phyloP scores from a whole-genome alignment of 805 yeast species.

The Wickerhamomyces bovis region DNA sequence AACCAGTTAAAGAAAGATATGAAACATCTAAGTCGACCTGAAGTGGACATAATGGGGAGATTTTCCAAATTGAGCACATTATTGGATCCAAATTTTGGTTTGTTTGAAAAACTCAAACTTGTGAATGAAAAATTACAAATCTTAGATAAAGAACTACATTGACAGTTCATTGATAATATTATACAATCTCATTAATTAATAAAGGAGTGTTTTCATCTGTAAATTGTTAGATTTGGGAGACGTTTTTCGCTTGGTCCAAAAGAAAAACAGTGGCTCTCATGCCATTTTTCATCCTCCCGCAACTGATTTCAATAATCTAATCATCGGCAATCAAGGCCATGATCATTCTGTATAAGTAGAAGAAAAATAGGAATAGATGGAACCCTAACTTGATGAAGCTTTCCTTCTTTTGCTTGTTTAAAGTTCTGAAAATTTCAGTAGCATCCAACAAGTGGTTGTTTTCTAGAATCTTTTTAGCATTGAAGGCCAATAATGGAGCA shows the following conservation, averaged over 20 bases:
- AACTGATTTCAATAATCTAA: conserved; percentile 1
- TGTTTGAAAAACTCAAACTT: conserved; percentile 11
- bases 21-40: neutral
- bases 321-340: conserved; percentile 66
- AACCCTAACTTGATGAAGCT: conserved; percentile 85
- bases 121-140: conserved; percentile 10
- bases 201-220: neutral
- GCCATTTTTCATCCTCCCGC: neutral
- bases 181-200: neutral
- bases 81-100: conserved; percentile 23
- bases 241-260: too few species aligned
- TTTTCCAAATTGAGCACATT: conserved; percentile 24
- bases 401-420: conserved; percentile 89
- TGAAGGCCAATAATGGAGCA: conserved; percentile 79
- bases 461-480: conserved; percentile 69
- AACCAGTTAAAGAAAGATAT: conserved; percentile 15
- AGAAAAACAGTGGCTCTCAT: neutral
- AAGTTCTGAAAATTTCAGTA: conserved; percentile 93
- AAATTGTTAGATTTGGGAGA: neutral
- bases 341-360: conserved; percentile 92
- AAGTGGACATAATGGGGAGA: conserved; percentile 13
- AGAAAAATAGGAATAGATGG: conserved; percentile 89
- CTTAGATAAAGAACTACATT: conserved; percentile 5
- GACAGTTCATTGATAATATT: neutral
- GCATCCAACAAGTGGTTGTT: conserved; percentile 90